phyloP scores from a whole-genome alignment of 768 basidiomycete genomes.

The Goffeauzyma gilvescens region DNA sequence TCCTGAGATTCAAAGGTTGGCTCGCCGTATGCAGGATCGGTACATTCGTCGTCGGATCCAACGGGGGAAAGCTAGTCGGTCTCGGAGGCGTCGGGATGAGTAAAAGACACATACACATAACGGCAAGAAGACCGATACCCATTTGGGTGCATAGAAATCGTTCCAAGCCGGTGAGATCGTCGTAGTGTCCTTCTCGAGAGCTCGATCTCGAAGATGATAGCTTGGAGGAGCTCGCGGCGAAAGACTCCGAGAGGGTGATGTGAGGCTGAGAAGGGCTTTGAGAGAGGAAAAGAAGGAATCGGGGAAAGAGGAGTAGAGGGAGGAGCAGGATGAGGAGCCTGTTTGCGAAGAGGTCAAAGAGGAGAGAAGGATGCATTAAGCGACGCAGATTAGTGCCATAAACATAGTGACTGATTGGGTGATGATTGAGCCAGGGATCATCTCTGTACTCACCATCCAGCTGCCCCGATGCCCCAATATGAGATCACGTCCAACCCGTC shows the following conservation, averaged over 20 bases:
- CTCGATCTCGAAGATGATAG: constrained; percentile 6
- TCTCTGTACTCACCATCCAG: constrained; percentile 20
- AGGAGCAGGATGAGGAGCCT: constrained; percentile 25
- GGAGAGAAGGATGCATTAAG: neutral
- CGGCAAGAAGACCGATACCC: constrained; percentile 5
- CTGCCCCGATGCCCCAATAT: constrained; percentile 21
- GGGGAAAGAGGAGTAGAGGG: constrained; percentile 28
- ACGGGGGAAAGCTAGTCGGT: constrained; percentile 2
- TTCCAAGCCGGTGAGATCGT: constrained; percentile 25
- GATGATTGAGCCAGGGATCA: neutral
- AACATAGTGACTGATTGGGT: neutral
- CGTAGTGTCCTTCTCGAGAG: constrained; percentile 21
- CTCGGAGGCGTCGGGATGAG: constrained; percentile 5
- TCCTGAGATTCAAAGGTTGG: too few species aligned
- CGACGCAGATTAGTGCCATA: neutral
- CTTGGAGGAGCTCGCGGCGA: too few species aligned
- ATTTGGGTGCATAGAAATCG: constrained; percentile 17
- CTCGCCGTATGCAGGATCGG: too few species aligned
- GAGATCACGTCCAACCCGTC: constrained; percentile 25
- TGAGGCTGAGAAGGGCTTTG: constrained; percentile 13
- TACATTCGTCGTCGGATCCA: too few species aligned
- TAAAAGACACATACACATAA: constrained; percentile 5
- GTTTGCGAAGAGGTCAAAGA: neutral
- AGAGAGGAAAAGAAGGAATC: constrained; percentile 29
- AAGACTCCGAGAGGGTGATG: too few species aligned